These are phyloP conservation scores for Posidonia oceanica DNA, from an alignment of 116 monocot genomes.

Conservation along the genomic window DNA sequence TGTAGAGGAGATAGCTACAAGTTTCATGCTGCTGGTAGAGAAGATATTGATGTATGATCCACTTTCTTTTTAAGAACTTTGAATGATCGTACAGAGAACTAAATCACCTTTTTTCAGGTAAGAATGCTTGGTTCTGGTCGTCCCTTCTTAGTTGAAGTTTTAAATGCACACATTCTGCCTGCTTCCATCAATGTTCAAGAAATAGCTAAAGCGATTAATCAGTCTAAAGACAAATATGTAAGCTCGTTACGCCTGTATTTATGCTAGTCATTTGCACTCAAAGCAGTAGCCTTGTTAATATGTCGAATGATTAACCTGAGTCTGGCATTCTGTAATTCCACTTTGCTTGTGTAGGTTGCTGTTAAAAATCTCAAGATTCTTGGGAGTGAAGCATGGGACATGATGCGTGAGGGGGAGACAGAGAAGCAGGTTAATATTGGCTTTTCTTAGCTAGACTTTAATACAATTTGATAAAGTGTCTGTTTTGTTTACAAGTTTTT, in stretches of 20 bases:
- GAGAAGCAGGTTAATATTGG: slow-evolving; percentile 73
- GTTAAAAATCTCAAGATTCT: slow-evolving; percentile 65
- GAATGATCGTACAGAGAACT: not conserved
- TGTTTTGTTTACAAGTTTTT: not conserved
- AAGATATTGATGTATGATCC: slow-evolving; percentile 86
- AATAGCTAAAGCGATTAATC: slow-evolving; percentile 60
- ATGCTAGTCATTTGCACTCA: not conserved
- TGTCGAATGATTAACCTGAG: not conserved
- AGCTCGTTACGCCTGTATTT: not conserved
- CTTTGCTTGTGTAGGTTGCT: slow-evolving; percentile 28
- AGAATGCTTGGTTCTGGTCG: slow-evolving; percentile 97
- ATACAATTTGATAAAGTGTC: too few species aligned
- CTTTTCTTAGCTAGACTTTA: not conserved
- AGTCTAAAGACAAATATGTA: slow-evolving; percentile 60
- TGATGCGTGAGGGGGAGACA: slow-evolving; percentile 96
- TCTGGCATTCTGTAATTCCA: not conserved
- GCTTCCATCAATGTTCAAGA: slow-evolving; percentile 37
- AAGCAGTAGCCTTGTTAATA: too few species aligned
- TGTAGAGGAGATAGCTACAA: slow-evolving; percentile 87
- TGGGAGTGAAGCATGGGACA: slow-evolving; percentile 66
- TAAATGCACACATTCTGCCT: slow-evolving; percentile 53
- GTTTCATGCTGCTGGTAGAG: slow-evolving; percentile 98
- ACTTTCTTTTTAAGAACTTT: not conserved
- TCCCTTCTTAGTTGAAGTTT: slow-evolving; percentile 86
- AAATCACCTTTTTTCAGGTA: slow-evolving; percentile 36